Evolutionary conservation across 768 basidiomycete species (phyloP), one percentile per base, ranked within the genome.

Genomic region (Hemileccinum impolitum): DNA sequence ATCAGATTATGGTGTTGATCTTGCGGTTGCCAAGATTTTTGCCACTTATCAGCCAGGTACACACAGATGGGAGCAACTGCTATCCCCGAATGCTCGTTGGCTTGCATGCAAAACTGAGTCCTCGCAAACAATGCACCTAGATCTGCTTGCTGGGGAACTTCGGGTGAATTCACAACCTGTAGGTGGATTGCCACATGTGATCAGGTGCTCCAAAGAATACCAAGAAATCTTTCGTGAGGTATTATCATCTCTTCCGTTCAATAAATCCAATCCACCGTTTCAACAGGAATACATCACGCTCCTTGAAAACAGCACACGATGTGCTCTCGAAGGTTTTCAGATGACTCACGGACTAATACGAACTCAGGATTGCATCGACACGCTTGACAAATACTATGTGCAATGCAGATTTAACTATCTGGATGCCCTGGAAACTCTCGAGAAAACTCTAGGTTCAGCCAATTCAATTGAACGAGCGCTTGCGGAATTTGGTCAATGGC

Each of bases 61-160:
- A 13, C n/a, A 23, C 6, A 36, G 44, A 32, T 63, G 62, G 62
- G 13, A 17, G 23, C 25, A 19, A 7, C 10, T 53, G 11, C 9
- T 19, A 2, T 5, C 23, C 25, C 40, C 45, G 3, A 56, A 55
- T 14, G 6, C 48, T 15, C 41, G 53, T 30, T 63, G 61, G 61
- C 17, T 63, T 19, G 37, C 39, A 9, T 9, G 8, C 28, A 30
- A 8, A 47, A 57, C n/a, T 51, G n/a, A n/a, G n/a, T n/a, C n/a
- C 55, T 15, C 57, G 52, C 5, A 47, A 53, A 38, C 47, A 55
- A 5, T 14, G 52, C 3, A 50, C 41, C 1, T 50, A 56, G 6
- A 57, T 57, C 0, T 21, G 17, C 13, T 34, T 2, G 4, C 46
- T 61, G 23, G 39, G 37, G 17, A 18, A 30, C 17, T 14, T n/a